Evolutionary conservation across 2,329 filamentous ascomycete species (phyloP).

Genomic region (Madurella fahalii): DNA sequence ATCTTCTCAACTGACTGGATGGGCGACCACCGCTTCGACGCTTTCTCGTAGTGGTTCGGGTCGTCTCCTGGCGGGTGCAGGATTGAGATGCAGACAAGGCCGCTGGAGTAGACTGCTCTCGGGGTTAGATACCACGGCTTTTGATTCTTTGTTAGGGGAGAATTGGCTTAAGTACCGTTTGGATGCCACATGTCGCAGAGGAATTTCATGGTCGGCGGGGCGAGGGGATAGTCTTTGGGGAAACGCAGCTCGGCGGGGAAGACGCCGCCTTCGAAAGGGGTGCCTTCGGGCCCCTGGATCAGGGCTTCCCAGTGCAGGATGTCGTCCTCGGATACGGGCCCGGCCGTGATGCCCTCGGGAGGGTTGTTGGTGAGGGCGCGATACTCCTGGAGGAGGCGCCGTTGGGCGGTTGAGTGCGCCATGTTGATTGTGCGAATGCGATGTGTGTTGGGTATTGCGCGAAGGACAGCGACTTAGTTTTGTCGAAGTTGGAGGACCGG

Average conservation of each 20-base stretch:
- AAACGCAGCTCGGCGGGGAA: conserved; percentile 95
- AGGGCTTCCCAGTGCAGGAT: conserved; percentile 94
- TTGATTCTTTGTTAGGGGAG: not conserved
- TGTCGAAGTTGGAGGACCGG: not conserved
- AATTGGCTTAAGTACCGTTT: conserved; percentile 59
- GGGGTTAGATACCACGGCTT: not conserved
- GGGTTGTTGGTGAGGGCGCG: conserved; percentile 88
- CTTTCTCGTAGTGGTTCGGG: conserved; percentile 96
- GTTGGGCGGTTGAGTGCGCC: conserved; percentile 61
- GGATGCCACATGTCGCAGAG: conserved; percentile 93
- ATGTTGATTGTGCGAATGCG: conserved; percentile 31
- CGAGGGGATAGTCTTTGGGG: conserved; percentile 93
- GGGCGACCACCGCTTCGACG: conserved; percentile 91
- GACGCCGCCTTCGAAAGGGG: conserved; percentile 91
- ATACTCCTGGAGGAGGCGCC: conserved; percentile 94
- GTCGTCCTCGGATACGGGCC: conserved; percentile 89
- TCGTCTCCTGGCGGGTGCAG: conserved; percentile 94
- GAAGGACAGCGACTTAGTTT: not conserved
- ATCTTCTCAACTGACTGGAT: conserved; percentile 99
- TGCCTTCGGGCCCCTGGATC: conserved; percentile 92
- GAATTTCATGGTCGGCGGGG: conserved; percentile 95
- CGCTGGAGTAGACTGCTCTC: conserved; percentile 75
- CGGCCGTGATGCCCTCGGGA: conserved; percentile 95
- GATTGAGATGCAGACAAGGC: conserved; percentile 96
- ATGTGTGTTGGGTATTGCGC: not conserved